Evolutionary conservation across 257 asterid genomes (phyloP).

Genomic region (Solanum chiquidenum): DNA sequence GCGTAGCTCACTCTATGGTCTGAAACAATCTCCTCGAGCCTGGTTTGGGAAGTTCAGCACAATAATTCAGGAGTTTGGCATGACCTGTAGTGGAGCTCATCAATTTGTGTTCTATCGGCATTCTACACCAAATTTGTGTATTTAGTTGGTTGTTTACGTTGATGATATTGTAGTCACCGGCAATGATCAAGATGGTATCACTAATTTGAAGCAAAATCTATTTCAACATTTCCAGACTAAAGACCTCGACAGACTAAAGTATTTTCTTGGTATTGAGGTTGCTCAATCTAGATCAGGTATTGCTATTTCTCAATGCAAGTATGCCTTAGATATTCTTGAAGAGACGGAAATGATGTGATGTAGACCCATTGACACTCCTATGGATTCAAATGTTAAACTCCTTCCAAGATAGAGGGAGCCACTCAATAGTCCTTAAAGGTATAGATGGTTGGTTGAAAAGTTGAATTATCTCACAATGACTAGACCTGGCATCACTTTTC

Average conservation of each 20-base stretch:
- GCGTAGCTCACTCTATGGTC: no score
- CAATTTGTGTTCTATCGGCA: background rate
- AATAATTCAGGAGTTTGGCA: no score
- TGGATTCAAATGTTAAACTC: background rate
- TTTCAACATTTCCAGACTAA: background rate
- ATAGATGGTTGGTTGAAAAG: background rate
- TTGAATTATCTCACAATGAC: background rate
- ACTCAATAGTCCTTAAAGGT: background rate
- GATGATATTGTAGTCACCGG: background rate
- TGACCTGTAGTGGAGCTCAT: no score
- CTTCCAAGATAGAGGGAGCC: background rate
- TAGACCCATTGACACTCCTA: background rate
- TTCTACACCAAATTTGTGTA: background rate
- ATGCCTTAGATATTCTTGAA: background rate
- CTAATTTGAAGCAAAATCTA: background rate
- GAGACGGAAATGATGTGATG: background rate
- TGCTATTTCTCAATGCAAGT: background rate
- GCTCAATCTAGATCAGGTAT: background rate
- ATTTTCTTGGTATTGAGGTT: background rate
- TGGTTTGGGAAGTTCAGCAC: no score
- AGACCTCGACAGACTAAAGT: background rate
- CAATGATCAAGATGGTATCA: background rate
- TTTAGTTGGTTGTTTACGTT: background rate
- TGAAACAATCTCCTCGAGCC: no score
- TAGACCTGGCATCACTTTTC: background rate